Conservation (phyloP, 208 protist species). For the Wallacemonas sp. region DNA sequence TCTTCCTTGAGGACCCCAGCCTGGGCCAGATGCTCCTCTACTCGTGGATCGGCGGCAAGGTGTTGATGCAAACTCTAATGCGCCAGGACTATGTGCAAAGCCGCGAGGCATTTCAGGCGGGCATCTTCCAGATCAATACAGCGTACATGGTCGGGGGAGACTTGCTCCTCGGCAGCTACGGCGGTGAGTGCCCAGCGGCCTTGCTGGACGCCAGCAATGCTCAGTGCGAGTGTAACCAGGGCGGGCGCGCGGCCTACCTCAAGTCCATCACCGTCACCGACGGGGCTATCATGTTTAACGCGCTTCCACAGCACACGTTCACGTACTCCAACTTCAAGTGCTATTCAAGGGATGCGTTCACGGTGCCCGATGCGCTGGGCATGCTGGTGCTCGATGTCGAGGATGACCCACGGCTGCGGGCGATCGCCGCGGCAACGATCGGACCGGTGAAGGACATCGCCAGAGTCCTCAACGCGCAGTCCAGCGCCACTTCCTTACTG, state of each 20-base stretch:
- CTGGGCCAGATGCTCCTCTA: constrained; percentile 23
- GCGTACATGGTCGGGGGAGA: constrained; percentile 43
- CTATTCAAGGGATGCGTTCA: background rate
- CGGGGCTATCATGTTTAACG: background rate
- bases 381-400: background rate
- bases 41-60: constrained; percentile 39
- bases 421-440: background rate
- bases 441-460: background rate
- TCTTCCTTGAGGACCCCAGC: background rate
- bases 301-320: background rate
- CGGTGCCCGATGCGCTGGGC: background rate
- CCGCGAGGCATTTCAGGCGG: constrained; percentile 9
- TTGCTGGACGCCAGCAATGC: background rate
- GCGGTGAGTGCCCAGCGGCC: constrained; percentile 16
- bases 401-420: background rate
- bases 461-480: background rate
- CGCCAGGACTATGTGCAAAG: background rate
- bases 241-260: constrained; percentile 19
- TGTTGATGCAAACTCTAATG: constrained; percentile 17
- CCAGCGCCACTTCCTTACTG: background rate
- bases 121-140: constrained; percentile 37
- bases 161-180: constrained; percentile 57
- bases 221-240: constrained; percentile 41
- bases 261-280: background rate
- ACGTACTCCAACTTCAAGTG: constrained; percentile 4